Base-by-base conservation (phyloP, 1,284 basidiomycete genomes). In the Puccinia novopanici region DNA sequence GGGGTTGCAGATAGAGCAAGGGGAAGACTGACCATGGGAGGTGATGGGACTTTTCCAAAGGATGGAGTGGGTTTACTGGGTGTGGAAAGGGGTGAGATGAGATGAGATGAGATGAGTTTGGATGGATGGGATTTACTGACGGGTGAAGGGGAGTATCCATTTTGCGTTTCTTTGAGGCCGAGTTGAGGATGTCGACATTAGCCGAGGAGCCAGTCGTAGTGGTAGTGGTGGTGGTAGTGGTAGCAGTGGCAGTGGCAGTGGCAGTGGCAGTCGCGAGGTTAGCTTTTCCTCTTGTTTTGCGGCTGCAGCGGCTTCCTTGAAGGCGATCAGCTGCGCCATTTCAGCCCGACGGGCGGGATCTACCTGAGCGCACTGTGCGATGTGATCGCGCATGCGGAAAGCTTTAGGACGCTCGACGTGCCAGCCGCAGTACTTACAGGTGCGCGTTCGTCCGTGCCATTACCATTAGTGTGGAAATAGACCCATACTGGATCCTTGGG, bases 351-450 rank as follows among this genome's bases (percentile, higher is more conserved):
- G 54, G 22, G 50, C 57, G 42, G 72, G 71, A 42, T 75, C 72
- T 19, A 83, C 70, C 15, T 75, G 34, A 19, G 77, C 81, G 81
- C 84, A 85, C 27, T 77, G 42, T 3, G 76, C 37, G 22, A 83
- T 76, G 80, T 85, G 84, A 34, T 81, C 71, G 52, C 84, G 81
- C 84, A 85, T 84, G 3, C 84, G 81, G 70, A 85, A 84, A 15
- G 84, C 84, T 81, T 85, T 85, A 0, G 84, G 84, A 50, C 84
- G 82, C 37, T 85, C 84, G 13, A 82, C 82, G 63, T 80, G 82
- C 84, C 84, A 85, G 8, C 78, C 77, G 78, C 84, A 85, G 57
- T 70, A 82, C 55, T 72, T 73, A 61, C 83, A 84, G 2, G 70
- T 75, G 10, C 83, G 8, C 79, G 59, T 57, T 81, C 79, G n/a